Evolutionary conservation across 441 rosid genomes (phyloP), one percentile per base, ranked within the genome.

Genomic region (Oxalis stricta): DNA sequence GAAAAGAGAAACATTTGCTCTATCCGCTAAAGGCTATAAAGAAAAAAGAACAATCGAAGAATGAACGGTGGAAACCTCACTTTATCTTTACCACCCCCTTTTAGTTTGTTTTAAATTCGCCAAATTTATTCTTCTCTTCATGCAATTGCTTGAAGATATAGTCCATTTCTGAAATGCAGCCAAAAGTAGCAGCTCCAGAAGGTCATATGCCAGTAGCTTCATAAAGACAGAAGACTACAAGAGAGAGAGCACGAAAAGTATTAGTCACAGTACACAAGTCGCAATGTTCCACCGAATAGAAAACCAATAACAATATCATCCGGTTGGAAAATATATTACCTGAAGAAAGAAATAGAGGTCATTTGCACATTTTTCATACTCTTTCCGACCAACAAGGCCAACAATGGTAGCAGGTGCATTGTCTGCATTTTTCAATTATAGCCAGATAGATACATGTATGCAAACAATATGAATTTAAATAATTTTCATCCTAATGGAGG

Each of bases 311-410:
- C n/a, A n/a, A n/a, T n/a, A n/a, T n/a, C n/a, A n/a, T n/a, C n/a
- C n/a, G n/a, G n/a, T n/a, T n/a, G n/a, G n/a, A n/a, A n/a, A n/a
- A n/a, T n/a, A n/a, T n/a, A 32, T 55, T 74, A 84, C 99, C 94
- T 92, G 99, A 55, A 92, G 77, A 65, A 92, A 84, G 71, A 76
- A 82, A 64, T 92, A 92, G 41, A 92, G 81, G 58, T 92, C 99
- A 67, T 73, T 82, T 0, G 84, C 92, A 52, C 84, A 76, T 59
- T 87, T 94, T 67, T 82, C 87, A 38, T 92, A 92, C 66, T 92
- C 97, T 70, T 68, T 87, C 18, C 80, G 78, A 48, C 99, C 99
- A 34, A 92, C 84, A 46, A 92, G 87, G 28, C 95, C 58, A 11
- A 82, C 89, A 41, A 92, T 61, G 11, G 89, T 48, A 21, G 84